A percentile compares a stretch with the other conserved stretches of the same genome.
phyloP scores from a whole-genome alignment of 176 grass and related monocot species.

The Oryza meridionalis region DNA sequence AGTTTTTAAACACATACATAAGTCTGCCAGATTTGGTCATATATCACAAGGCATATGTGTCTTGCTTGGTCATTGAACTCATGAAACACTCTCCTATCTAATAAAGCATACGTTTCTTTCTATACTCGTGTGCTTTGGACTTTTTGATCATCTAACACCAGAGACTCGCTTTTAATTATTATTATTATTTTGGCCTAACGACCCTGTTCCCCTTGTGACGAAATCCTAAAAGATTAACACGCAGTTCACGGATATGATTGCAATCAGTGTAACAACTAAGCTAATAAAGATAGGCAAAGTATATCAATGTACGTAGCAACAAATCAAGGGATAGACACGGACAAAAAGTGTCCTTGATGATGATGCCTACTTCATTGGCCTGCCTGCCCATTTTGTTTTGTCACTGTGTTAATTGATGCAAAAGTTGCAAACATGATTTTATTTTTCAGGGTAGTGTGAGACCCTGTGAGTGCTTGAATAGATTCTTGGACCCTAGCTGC shows the following conservation, averaged over 20 bases:
- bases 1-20: not conserved
- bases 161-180: not conserved
- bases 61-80: constrained; percentile 19
- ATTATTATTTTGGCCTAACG: constrained; percentile 13
- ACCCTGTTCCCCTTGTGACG: not conserved
- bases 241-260: constrained; percentile 31
- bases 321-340: not conserved
- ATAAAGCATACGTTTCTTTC: not conserved
- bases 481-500: constrained; percentile 12
- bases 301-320: not conserved
- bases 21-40: constrained; percentile 36
- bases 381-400: constrained; percentile 21
- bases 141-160: constrained; percentile 28
- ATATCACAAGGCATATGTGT: constrained; percentile 20
- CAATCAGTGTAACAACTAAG: constrained; percentile 26
- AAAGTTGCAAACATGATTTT: not conserved
- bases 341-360: constrained; percentile 32
- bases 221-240: constrained; percentile 7
- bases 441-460: not conserved
- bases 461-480: not conserved
- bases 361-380: constrained; percentile 31
- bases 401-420: constrained; percentile 18
- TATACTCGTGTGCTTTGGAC: not conserved
- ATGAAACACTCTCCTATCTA: not conserved
- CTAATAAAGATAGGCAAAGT: constrained; percentile 26